A percentile compares a stretch with the other conserved stretches of the same genome.
These are phyloP conservation scores for Mimosa bimucronata DNA, from an alignment of 306 rosid species.

Conservation along the genomic window DNA sequence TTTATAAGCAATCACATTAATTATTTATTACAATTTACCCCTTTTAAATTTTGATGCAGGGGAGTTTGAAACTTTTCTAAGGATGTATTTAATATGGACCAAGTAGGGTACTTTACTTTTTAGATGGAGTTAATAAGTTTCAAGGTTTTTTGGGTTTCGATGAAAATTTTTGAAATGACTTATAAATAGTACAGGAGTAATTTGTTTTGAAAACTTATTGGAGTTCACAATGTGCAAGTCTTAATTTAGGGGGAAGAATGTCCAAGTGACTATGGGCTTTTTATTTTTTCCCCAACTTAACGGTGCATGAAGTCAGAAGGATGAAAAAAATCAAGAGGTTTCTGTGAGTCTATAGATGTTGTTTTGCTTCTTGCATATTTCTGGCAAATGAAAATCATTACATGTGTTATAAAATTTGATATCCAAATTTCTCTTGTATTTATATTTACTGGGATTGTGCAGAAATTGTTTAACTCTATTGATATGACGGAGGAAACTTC, in stretches of 20 bases:
- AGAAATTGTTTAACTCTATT: conserved; percentile 13
- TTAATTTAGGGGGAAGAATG: neutral
- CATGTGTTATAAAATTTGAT: neutral
- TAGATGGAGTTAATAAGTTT: neutral
- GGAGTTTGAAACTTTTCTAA: neutral
- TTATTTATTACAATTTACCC: too few relatives aligned
- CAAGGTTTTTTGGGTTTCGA: neutral
- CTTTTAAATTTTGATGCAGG: neutral
- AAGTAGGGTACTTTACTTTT: neutral
- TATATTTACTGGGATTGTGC: conserved; percentile 5
- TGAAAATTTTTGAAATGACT: too few relatives aligned
- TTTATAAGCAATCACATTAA: neutral
- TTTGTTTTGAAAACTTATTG: neutral
- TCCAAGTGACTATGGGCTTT: conserved; percentile 1
- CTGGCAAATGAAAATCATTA: neutral
- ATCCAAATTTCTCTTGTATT: conserved; percentile 1
- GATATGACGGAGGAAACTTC: conserved; percentile 25
- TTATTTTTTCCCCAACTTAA: neutral
- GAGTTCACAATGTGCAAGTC: neutral
- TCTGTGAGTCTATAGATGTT: neutral
- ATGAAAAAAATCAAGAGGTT: neutral
- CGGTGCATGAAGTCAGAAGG: neutral
- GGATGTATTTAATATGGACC: neutral
- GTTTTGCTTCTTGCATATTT: conserved; percentile 9
- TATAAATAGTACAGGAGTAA: neutral